Percentiles rank a stretch among this genome's conserved stretches.
Conservation (phyloP, 2,329 filamentous ascomycete genomes). For the Aspergillus pseudoviridinutans region DNA sequence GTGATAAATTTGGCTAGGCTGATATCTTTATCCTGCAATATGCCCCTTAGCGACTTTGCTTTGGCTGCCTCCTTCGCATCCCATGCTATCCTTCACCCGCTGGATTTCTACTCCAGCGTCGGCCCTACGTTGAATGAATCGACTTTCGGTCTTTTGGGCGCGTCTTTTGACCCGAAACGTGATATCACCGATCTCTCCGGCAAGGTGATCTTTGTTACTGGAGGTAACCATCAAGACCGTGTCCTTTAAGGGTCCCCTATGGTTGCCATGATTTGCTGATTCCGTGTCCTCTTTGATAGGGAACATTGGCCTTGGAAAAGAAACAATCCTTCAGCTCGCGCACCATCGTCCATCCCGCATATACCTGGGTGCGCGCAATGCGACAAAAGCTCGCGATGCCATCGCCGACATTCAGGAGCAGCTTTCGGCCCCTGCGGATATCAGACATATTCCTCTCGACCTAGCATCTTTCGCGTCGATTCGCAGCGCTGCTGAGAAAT, state of each 20-base stretch:
- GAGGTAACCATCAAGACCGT: constrained; percentile 34
- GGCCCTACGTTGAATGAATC: constrained; percentile 34
- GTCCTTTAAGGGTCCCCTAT: background rate
- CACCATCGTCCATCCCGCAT: constrained; percentile 51
- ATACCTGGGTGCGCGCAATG: constrained; percentile 52
- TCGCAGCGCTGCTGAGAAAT: constrained; percentile 40
- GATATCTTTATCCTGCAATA: background rate
- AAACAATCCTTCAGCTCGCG: constrained; percentile 47
- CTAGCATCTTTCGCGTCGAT: constrained; percentile 50
- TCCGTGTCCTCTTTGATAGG: constrained; percentile 24
- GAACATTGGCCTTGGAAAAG: constrained; percentile 45
- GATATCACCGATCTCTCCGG: constrained; percentile 46
- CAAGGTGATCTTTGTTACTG: constrained; percentile 51
- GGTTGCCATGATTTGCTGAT: background rate
- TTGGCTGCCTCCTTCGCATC: constrained; percentile 13
- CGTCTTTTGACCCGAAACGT: constrained; percentile 39
- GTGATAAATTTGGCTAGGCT: too few species aligned
- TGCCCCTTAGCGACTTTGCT: constrained; percentile 8
- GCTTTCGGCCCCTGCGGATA: constrained; percentile 31
- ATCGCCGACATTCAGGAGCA: constrained; percentile 40
- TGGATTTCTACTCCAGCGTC: constrained; percentile 27
- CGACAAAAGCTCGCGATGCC: constrained; percentile 39
- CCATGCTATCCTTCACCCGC: constrained; percentile 25
- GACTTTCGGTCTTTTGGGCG: constrained; percentile 30
- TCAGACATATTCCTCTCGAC: constrained; percentile 48